A percentile compares a stretch with the other conserved stretches of the same genome.
Conservation (phyloP, 2,329 filamentous ascomycete genomes). For the Alternaria viburni region DNA sequence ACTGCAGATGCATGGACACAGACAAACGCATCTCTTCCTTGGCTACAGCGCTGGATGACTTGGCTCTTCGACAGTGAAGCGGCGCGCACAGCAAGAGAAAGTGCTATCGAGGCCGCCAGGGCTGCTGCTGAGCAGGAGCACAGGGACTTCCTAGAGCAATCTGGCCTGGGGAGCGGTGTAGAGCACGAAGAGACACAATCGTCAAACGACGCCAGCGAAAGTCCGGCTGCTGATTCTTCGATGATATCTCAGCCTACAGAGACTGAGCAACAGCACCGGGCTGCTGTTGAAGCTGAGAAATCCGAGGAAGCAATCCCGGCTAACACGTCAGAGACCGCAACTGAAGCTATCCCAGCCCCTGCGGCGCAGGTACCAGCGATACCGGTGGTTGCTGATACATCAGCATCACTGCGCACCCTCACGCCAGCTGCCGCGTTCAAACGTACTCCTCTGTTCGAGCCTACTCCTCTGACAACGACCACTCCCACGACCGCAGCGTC, state of each 20-base stretch:
- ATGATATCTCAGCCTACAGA: neutral
- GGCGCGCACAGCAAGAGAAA: neutral
- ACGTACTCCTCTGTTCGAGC: neutral
- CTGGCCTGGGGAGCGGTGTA: neutral
- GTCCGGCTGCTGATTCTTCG: neutral
- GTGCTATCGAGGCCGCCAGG: neutral
- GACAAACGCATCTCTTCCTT: neutral
- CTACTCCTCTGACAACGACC: neutral
- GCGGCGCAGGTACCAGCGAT: neutral
- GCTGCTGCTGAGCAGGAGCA: neutral
- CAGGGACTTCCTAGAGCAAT: neutral
- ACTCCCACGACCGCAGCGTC: neutral
- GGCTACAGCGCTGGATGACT: neutral
- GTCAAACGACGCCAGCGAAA: neutral
- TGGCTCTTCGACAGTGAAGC: neutral
- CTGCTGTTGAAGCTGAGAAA: neutral
- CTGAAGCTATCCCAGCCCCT: neutral
- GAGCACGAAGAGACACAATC: neutral
- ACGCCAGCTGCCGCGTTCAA: neutral
- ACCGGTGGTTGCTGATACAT: neutral
- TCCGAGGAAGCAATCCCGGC: fast-evolving
- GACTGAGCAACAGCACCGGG: neutral
- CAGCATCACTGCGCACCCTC: too few species aligned
- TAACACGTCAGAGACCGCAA: too few species aligned
- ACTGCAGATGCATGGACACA: neutral